phyloP scores from a whole-genome alignment of 352 stramenopile species.

The Phytophthora pinifolia region DNA sequence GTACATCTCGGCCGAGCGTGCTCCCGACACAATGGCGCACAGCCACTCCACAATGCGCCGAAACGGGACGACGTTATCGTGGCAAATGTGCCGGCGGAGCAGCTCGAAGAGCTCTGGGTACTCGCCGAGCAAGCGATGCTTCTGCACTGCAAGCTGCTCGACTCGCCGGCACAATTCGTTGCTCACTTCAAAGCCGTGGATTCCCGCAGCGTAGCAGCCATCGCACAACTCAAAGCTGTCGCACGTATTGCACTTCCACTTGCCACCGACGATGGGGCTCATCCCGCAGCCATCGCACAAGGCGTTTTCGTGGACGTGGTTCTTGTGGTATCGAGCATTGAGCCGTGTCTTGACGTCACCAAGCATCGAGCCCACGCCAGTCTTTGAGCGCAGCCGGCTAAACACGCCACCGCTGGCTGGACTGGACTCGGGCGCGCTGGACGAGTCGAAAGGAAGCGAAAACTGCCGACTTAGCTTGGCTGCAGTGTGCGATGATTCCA shows the following conservation, averaged over 20 bases:
- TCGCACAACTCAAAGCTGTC: conserved; percentile 72
- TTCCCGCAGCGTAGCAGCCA: conserved; percentile 58
- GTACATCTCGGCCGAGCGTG: conserved; percentile 48
- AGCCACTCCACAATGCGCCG: conserved; percentile 71
- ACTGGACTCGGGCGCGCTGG: conserved; percentile 16
- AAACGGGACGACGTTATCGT: conserved; percentile 73
- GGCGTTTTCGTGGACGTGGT: conserved; percentile 76
- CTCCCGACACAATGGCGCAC: conserved; percentile 58
- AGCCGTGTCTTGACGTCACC: conserved; percentile 62
- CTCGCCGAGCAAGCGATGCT: conserved; percentile 49
- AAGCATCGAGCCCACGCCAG: conserved; percentile 47
- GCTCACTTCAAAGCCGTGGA: conserved; percentile 75
- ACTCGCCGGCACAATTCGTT: conserved; percentile 69
- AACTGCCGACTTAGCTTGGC: conserved; percentile 16
- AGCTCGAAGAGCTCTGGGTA: conserved; percentile 75
- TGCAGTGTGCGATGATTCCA: conserved; percentile 26
- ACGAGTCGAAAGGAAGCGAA: conserved; percentile 25
- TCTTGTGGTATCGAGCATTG: conserved; percentile 53
- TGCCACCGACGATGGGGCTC: conserved; percentile 72
- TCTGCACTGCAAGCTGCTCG: conserved; percentile 53
- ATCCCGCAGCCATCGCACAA: conserved; percentile 80
- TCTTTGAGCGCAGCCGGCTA: conserved; percentile 46
- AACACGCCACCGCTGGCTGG: conserved; percentile 44
- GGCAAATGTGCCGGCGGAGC: conserved; percentile 63
- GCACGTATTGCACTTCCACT: conserved; percentile 78